Base-by-base conservation (phyloP, 352 stramenopile genomes). In the Pythium plurisporium region DNA sequence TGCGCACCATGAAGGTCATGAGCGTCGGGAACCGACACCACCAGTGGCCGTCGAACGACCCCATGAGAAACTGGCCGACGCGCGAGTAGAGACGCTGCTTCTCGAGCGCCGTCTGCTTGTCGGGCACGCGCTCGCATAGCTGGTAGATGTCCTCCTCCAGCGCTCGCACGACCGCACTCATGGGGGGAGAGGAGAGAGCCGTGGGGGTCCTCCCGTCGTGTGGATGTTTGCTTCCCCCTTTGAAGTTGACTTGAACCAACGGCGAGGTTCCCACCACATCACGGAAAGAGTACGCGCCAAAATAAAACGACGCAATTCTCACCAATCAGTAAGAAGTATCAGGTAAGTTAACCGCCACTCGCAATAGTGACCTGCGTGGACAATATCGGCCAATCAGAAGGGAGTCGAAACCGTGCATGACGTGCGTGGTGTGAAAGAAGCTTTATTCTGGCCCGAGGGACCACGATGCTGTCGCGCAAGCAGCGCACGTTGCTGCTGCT, bases 1-100 rank as follows among this genome's bases (percentile, higher is more conserved):
- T 55, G n/a, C 83, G 81, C 82, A 91, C 84, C 80, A 94, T 94
- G 59, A 91, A 94, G 47, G 79, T 65, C 84, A 94, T 94, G 57
- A 94, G 84, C 53, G 76, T 70, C 29, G 84, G 80, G 48, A 85
- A 87, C 34, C 51, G 29, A 55, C 84, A 94, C 84, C 84, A 94
- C 84, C 84, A 94, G 63, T 94, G 84, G 37, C 69, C 68, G 55
- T 84, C 65, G 50, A 87, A 69, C 33, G 65, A 73, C 20, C 69
- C 69, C 69, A 91, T 79, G 52, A 94, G 73, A 56, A 91, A 94
- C 59, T 88, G 74, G 26, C 84, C 84, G 25, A 94, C 79, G 48
- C 75, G 75, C 55, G 68, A 83, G 55, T 91, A 94, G 14, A 91
- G 71, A 4, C 71, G 68, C 72, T 91, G 79, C 67, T 87, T 94